Evolutionary conservation across 2,329 filamentous ascomycete species (phyloP), one percentile per base, ranked within the genome.

Genomic region (Verticillium nonalfalfae): DNA sequence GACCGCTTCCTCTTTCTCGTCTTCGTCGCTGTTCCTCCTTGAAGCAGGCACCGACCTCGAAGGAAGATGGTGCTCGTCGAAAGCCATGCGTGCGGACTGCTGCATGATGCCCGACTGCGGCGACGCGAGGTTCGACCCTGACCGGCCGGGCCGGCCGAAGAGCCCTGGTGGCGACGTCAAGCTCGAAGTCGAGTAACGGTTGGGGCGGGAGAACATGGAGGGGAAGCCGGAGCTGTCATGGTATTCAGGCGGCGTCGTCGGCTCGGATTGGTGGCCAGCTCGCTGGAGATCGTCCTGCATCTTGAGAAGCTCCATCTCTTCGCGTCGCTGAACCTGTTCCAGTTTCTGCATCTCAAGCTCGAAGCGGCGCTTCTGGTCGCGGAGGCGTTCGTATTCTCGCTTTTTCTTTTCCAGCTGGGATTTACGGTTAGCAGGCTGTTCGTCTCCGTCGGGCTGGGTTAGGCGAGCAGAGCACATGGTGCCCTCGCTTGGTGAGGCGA

Each of bases 211-310:
- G 72, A 95, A 90, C 67, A 90, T 87, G 69, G 87, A 87, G 61
- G 90, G 87, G 70, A 96, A 94, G 54, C 88, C 89, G 64, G 85
- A 80, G 13, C 78, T 86, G 66, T 96, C 92, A 68, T 88, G 89
- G 74, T 95, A 94, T 74, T 98, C 95, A 36, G 95, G 95, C 26
- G 95, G 95, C 26, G 95, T 99, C 1, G 95, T 97, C 15, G 95
- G 95, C 77, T 98, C 94, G 68, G 91, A 97, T 72, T 96, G 91
- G 69, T 93, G 90, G 60, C 90, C 90, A 62, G 82, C 81, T 65
- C 84, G 79, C 52, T 81, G 81, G 61, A 96, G 82, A 68, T 95
- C 90, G 68, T 92, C 88, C 70, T 93, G 89, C 79, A 98, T 90
- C 73, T 91, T 88, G 62, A 90, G 87, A 69, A 96, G 87, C 72